phyloP scores from a whole-genome alignment of 139 green algal species.

The Pedinophyceae sp. region DNA sequence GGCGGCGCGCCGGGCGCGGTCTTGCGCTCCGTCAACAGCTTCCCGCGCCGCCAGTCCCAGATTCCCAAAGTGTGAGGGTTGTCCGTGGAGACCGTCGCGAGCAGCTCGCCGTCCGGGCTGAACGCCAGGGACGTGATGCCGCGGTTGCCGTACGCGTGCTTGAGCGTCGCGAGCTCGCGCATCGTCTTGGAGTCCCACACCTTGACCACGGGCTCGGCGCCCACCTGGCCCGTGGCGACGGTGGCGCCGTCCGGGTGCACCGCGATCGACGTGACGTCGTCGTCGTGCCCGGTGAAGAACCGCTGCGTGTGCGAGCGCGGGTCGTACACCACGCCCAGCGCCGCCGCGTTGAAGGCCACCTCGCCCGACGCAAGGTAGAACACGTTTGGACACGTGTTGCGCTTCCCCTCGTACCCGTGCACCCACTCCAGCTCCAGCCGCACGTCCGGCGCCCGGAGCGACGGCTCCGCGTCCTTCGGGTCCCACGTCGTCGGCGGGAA shows the following conservation, averaged over 20 bases:
- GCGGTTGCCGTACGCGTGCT: conserved; percentile 27
- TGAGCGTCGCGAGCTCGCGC: conserved; percentile 10
- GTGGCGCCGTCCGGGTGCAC: conserved; percentile 14
- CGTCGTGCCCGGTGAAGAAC: conserved; percentile 17
- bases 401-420: conserved; percentile 14
- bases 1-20: background rate
- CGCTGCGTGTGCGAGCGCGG: conserved; percentile 6
- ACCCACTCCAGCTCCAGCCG: conserved; percentile 17
- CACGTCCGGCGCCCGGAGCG: conserved; percentile 38
- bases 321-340: conserved; percentile 15
- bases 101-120: conserved; percentile 23
- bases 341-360: conserved; percentile 11
- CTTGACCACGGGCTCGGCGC: conserved; percentile 28
- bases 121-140: conserved; percentile 37
- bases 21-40: conserved; percentile 17
- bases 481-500: conserved; percentile 42
- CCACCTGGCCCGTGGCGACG: conserved; percentile 19
- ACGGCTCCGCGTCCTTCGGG: conserved; percentile 31
- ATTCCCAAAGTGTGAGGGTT: conserved; percentile 49
- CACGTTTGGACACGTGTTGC: conserved; percentile 10
- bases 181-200: conserved; percentile 31
- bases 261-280: conserved; percentile 16
- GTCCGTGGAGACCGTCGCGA: conserved; percentile 40
- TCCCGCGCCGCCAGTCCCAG: conserved; percentile 43
- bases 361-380: conserved; percentile 9